phyloP scores from a whole-genome alignment of 495 filamentous ascomycete genomes.

The Amphirosellinia nigrospora region DNA sequence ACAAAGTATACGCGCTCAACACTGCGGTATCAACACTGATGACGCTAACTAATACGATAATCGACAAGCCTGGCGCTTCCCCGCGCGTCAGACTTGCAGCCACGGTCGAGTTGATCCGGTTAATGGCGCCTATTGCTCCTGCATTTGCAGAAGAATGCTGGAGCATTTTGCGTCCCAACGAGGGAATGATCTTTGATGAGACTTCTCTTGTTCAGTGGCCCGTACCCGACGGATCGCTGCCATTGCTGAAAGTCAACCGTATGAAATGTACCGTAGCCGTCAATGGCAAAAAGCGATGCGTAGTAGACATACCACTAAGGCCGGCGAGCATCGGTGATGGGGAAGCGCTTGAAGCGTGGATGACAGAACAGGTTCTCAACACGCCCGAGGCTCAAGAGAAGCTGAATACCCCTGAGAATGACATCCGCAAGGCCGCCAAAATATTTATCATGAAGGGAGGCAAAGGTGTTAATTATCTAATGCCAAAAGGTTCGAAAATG shows the following conservation, averaged over 20 bases:
- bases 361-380: conserved; percentile 57
- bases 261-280: conserved; percentile 70
- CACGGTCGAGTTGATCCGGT: conserved; percentile 60
- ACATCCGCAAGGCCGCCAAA: conserved; percentile 52
- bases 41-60: conserved; percentile 72
- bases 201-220: conserved; percentile 44
- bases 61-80: conserved; percentile 34
- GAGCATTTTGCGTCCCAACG: conserved; percentile 57
- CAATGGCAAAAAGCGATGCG: conserved; percentile 75
- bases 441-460: conserved; percentile 59
- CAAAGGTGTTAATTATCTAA: conserved; percentile 64
- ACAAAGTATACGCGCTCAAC: conserved; percentile 75
- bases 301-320: conserved; percentile 60
- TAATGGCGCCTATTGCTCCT: conserved; percentile 79
- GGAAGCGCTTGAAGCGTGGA: conserved; percentile 56
- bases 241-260: conserved; percentile 42
- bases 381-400: conserved; percentile 55
- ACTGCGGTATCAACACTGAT: conserved; percentile 83
- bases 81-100: conserved; percentile 41
- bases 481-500: conserved; percentile 35
- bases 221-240: conserved; percentile 54
- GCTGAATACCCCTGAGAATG: conserved; percentile 44
- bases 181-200: conserved; percentile 54
- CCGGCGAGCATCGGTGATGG: conserved; percentile 35
- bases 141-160: conserved; percentile 82